A percentile compares a stretch with the other conserved stretches of the same genome.
phyloP scores from a whole-genome alignment of 139 green algal species.

The Picochlorum sp. region DNA sequence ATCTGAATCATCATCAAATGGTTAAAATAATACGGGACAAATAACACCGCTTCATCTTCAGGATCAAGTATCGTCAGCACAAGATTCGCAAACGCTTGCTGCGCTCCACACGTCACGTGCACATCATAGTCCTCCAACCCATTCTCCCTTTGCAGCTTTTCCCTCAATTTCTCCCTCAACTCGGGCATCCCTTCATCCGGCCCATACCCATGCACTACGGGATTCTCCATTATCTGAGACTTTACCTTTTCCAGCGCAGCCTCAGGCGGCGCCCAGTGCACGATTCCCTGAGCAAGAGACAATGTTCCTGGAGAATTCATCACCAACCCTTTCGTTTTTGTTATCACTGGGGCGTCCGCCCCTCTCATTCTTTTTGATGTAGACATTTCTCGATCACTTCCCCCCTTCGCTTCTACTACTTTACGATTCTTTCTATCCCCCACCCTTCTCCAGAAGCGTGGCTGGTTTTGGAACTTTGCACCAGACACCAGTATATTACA shows the following conservation, averaged over 20 bases:
- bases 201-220: slow-evolving; percentile 41
- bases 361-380: slow-evolving; percentile 38
- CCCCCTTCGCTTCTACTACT: no score
- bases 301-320: slow-evolving; percentile 22
- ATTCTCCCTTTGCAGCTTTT: slow-evolving; percentile 69
- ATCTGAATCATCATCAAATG: slow-evolving; percentile 78
- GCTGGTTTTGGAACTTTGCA: no score
- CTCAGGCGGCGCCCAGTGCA: slow-evolving; percentile 67
- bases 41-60: slow-evolving; percentile 63
- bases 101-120: slow-evolving; percentile 84
- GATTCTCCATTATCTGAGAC: not conserved
- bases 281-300: slow-evolving; percentile 70
- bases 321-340: slow-evolving; percentile 56
- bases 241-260: slow-evolving; percentile 37
- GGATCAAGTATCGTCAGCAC: slow-evolving; percentile 67
- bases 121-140: slow-evolving; percentile 58
- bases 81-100: slow-evolving; percentile 83
- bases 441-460: no score
- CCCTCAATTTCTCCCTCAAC: slow-evolving; percentile 53
- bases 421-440: no score
- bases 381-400: not conserved
- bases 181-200: slow-evolving; percentile 60
- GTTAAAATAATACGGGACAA: slow-evolving; percentile 95
- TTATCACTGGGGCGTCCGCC: slow-evolving; percentile 65
- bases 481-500: no score